These are phyloP conservation scores for Hypomontagnella submonticulosa DNA, from an alignment of 495 filamentous ascomycete species.

Conservation along the genomic window DNA sequence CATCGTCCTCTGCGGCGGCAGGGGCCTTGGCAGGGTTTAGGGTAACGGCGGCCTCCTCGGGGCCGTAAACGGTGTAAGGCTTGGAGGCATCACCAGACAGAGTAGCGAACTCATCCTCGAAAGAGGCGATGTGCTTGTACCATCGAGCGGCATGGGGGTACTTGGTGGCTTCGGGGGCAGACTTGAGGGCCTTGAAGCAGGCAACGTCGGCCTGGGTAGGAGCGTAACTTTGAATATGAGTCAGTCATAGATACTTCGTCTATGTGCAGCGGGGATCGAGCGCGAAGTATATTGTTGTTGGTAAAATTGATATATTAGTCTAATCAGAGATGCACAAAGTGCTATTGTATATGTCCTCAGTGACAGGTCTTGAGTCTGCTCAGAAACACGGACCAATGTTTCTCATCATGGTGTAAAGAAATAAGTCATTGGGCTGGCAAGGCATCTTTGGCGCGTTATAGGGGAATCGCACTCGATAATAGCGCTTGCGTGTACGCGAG, in stretches of 20 bases:
- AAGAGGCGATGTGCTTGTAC: slow-evolving; percentile 97
- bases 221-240: slow-evolving; percentile 67
- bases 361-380: slow-evolving; percentile 97
- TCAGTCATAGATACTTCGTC: slow-evolving; percentile 21
- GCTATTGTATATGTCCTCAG: slow-evolving; percentile 81
- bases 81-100: slow-evolving; percentile 92
- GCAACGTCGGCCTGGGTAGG: slow-evolving; percentile 96
- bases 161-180: slow-evolving; percentile 79
- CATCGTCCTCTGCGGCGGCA: slow-evolving; percentile 81
- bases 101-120: slow-evolving; percentile 88
- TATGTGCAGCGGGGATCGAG: background rate
- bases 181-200: slow-evolving; percentile 87
- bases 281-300: background rate
- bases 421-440: slow-evolving; percentile 27
- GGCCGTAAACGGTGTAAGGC: slow-evolving; percentile 89
- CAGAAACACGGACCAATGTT: slow-evolving; percentile 98
- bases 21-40: slow-evolving; percentile 89
- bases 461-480: slow-evolving; percentile 26
- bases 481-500: slow-evolving; percentile 40
- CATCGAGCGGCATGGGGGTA: slow-evolving; percentile 95
- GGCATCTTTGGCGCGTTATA: slow-evolving; percentile 16
- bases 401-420: slow-evolving; percentile 77
- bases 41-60: slow-evolving; percentile 77
- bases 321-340: slow-evolving; percentile 87
- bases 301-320: slow-evolving; percentile 23